phyloP scores from a whole-genome alignment of 2,329 filamentous ascomycete genomes.

The Cercospora sp. region DNA sequence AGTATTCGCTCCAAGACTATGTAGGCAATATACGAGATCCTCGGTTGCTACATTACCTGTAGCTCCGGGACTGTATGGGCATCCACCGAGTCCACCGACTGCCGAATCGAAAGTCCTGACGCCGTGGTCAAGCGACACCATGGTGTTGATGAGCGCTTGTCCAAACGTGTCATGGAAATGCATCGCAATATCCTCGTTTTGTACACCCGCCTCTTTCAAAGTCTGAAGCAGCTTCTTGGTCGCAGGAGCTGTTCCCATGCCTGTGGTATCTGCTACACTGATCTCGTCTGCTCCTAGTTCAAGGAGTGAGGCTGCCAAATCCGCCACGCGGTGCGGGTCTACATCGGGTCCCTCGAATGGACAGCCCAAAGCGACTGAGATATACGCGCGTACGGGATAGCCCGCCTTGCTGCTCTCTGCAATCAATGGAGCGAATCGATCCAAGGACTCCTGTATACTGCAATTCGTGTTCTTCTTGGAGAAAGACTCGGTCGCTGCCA shows the following conservation, averaged over 20 bases:
- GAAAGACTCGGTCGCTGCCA: conserved; percentile 78
- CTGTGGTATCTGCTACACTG: conserved; percentile 84
- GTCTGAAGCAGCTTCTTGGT: conserved; percentile 66
- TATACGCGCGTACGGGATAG: conserved; percentile 73
- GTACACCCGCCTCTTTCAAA: conserved; percentile 66
- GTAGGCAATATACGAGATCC: conserved; percentile 74
- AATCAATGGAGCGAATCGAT: conserved; percentile 70
- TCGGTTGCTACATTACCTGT: conserved; percentile 86
- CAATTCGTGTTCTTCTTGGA: conserved; percentile 81
- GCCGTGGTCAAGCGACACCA: conserved; percentile 74
- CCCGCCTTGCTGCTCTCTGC: conserved; percentile 63
- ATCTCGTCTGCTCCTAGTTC: conserved; percentile 91
- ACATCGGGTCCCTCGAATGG: conserved; percentile 70
- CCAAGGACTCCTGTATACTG: conserved; percentile 70
- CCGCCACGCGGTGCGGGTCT: conserved; percentile 60
- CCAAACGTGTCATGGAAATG: conserved; percentile 92
- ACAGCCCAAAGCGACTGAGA: conserved; percentile 78
- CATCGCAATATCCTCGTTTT: conserved; percentile 68
- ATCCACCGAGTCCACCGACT: conserved; percentile 78
- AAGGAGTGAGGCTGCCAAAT: conserved; percentile 65
- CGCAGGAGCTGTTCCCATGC: conserved; percentile 78
- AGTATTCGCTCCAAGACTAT: conserved; percentile 72
- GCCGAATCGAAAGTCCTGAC: conserved; percentile 77
- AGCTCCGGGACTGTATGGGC: conserved; percentile 80
- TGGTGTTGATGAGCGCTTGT: conserved; percentile 78